A percentile compares a stretch with the other conserved stretches of the same genome.
Conservation (phyloP, 148 eudicot genomes). For the Gaultheria prostrata region DNA sequence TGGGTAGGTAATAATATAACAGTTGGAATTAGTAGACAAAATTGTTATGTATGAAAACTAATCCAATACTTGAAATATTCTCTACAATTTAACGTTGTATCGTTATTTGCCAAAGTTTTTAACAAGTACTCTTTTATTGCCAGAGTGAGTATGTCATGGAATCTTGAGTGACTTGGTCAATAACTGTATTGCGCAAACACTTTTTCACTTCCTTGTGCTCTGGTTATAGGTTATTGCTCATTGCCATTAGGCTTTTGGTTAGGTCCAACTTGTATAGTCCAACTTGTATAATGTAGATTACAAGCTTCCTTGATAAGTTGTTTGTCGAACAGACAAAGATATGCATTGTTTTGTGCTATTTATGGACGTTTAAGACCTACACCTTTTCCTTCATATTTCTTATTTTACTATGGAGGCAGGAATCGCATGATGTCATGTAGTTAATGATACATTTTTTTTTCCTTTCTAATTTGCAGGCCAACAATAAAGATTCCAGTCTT, state of each 20-base stretch:
- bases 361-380: background rate
- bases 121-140: background rate
- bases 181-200: background rate
- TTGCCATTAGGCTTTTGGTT: background rate
- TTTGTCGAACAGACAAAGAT: background rate
- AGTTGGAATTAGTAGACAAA: background rate
- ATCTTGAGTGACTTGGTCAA: background rate
- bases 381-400: background rate
- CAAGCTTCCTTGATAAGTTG: conserved; percentile 10
- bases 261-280: conserved; percentile 6
- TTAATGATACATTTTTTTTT: conserved; percentile 9
- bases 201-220: conserved; percentile 1
- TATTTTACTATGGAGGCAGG: conserved; percentile 4
- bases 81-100: background rate
- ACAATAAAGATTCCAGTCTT: conserved; percentile 76
- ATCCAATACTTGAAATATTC: background rate
- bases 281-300: background rate
- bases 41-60: background rate
- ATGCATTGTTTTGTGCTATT: background rate
- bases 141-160: background rate
- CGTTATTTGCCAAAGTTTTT: background rate
- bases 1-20: background rate
- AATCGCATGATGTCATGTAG: background rate
- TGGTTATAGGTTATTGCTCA: background rate
- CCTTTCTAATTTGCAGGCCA: conserved; percentile 71